phyloP scores from a whole-genome alignment of 495 filamentous ascomycete species.

The Xylaria scruposa region DNA sequence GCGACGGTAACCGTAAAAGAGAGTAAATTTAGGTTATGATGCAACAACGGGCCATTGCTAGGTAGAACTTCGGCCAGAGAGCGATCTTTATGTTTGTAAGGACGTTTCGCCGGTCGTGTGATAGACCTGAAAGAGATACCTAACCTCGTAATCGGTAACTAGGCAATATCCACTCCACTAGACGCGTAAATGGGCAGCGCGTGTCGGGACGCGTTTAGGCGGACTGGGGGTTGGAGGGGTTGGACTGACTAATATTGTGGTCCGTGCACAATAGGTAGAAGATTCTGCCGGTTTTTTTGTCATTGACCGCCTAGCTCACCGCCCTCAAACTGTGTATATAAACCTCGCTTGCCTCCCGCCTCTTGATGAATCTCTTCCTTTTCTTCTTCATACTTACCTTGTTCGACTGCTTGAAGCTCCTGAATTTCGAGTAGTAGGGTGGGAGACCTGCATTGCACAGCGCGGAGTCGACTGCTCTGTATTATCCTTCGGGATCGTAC shows the following conservation, averaged over 20 bases:
- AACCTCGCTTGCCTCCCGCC: conserved; percentile 25
- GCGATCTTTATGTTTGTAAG: background rate
- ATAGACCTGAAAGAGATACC: background rate
- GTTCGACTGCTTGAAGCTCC: conserved; percentile 68
- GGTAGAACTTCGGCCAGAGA: background rate
- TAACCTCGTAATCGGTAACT: background rate
- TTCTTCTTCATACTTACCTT: conserved; percentile 80
- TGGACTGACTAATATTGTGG: too few species aligned
- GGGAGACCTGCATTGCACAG: conserved; percentile 81
- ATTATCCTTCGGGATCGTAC: conserved; percentile 75
- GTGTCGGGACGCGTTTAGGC: conserved; percentile 4
- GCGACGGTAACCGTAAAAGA: background rate
- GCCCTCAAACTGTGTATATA: conserved; percentile 31
- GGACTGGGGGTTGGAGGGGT: background rate
- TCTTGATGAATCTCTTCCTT: conserved; percentile 37
- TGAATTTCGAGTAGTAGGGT: conserved; percentile 63
- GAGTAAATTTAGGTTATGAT: background rate
- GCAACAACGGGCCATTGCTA: background rate
- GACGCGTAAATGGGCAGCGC: conserved; percentile 29
- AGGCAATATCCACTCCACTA: background rate
- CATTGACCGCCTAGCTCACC: conserved; percentile 23
- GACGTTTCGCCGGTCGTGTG: background rate
- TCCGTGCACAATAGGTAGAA: background rate
- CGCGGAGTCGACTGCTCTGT: conserved; percentile 72
- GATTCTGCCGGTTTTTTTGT: conserved; percentile 26